Percentiles rank a stretch among this genome's conserved stretches.
These are phyloP conservation scores for Aspergillus novofumigatus DNA, from an alignment of 2,329 filamentous ascomycete species.

Conservation along the genomic window DNA sequence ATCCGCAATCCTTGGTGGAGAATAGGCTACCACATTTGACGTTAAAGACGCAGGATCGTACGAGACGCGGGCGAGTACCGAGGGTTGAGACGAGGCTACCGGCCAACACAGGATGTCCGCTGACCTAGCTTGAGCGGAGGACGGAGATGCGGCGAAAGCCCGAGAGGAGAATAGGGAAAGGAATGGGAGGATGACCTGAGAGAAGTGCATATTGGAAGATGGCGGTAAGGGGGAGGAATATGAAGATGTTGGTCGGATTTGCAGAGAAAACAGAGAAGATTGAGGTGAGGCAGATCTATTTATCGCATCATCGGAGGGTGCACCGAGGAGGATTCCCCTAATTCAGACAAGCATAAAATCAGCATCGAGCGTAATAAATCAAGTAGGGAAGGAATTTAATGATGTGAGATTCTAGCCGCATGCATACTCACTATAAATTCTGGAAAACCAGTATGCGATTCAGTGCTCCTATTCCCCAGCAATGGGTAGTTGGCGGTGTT, in stretches of 20 bases:
- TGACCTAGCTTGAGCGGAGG: slow-evolving; percentile 15
- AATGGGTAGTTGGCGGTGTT: background rate
- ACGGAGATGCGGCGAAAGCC: slow-evolving; percentile 11
- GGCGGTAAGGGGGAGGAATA: background rate
- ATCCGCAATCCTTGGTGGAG: slow-evolving; percentile 25
- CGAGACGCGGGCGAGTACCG: slow-evolving; percentile 37
- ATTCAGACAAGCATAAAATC: background rate
- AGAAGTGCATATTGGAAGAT: slow-evolving; percentile 11
- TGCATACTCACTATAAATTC: background rate
- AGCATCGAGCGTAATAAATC: background rate
- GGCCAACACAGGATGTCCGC: slow-evolving; percentile 40
- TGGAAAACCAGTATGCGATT: background rate
- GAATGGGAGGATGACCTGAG: slow-evolving; percentile 7
- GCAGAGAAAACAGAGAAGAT: background rate
- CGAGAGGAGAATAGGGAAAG: slow-evolving; percentile 11
- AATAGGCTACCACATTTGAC: slow-evolving; percentile 36
- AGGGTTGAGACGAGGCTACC: slow-evolving; percentile 28
- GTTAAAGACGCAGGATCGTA: slow-evolving; percentile 38
- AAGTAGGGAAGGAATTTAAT: background rate
- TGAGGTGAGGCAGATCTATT: background rate
- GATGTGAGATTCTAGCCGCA: background rate
- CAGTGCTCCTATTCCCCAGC: background rate
- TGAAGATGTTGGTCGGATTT: background rate
- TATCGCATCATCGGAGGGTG: background rate
- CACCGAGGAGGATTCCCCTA: background rate